Evolutionary conservation across 106 monocot genomes (phyloP), one percentile per base, ranked within the genome.

Genomic region (Dioscorea dumetorum): DNA sequence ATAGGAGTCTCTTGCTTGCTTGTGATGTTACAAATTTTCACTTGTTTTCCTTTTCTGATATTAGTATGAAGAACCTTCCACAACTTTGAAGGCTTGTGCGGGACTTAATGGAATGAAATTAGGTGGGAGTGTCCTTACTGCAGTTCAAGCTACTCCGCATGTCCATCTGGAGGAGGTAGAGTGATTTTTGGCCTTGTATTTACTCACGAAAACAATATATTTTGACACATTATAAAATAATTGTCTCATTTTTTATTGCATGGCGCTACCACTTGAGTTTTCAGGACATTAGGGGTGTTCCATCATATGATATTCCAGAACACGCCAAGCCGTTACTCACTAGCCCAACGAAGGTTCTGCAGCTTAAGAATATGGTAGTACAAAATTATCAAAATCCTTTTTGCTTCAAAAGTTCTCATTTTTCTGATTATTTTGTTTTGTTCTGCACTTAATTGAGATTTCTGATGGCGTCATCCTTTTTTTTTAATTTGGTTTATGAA

Each of bases 21-120:
- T 54, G 54, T 2, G 54, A 54, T 54, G 18, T 19, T 19, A 54
- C 4, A 15, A 12, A 33, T 0, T 63, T 63, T 63, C 12, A 33
- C 15, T 34, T 4, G 8, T 15, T 16, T 33, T 32, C 1, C 14
- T 12, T 70, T 70, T 51, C n/a, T 61, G 60, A 56, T 77, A 18
- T 33, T 76, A 99, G 99, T 99, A 87, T 77, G 70, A 70, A 35
- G 99, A 99, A 75, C 82, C 74, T 58, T 84, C 83, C 0, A 50
- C 85, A 34, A 99, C 99, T 68, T 66, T 72, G 17, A 90, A 83
- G 60, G 99, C 99, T 48, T 85, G 93, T 80, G 82, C 85, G 49
- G 89, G 99, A 53, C 67, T 99, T 24, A 90, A 93, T 73, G 99
- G 99, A 21, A 85, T 99, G 87, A 99, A 83, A 73, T 72, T 99